Evolutionary conservation across 176 grass and related monocot genomes (phyloP).

Genomic region (Zoysia japonica): DNA sequence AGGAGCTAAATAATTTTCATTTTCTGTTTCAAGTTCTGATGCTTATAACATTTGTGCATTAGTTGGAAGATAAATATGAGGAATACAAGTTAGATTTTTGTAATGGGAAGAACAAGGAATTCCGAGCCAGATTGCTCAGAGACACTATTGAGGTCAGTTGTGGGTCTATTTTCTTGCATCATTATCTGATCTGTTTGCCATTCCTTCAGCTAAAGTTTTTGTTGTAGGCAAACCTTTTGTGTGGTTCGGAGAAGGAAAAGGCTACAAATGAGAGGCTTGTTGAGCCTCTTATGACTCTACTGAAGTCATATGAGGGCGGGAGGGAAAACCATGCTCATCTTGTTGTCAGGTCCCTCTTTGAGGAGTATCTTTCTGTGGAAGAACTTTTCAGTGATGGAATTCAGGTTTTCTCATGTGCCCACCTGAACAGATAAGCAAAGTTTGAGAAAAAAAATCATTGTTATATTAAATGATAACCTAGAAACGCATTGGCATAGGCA

Average conservation of each 20-base stretch:
- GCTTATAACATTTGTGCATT: slow-evolving; percentile 43
- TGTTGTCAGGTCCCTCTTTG: slow-evolving; percentile 83
- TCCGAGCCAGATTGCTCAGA: slow-evolving; percentile 71
- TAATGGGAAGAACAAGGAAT: slow-evolving; percentile 59
- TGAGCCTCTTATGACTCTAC: slow-evolving; percentile 72
- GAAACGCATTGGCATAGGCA: background rate
- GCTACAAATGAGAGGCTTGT: slow-evolving; percentile 87
- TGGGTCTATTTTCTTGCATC: slow-evolving; percentile 10
- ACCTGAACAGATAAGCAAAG: slow-evolving; percentile 3
- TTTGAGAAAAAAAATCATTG: background rate
- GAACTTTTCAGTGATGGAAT: slow-evolving; percentile 91
- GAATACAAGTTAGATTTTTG: slow-evolving; percentile 57
- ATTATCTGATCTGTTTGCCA: slow-evolving; percentile 10
- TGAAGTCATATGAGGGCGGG: slow-evolving; percentile 94
- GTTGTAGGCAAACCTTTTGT: slow-evolving; percentile 63
- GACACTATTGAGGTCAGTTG: slow-evolving; percentile 71
- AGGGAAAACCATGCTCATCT: slow-evolving; percentile 87
- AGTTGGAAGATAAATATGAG: slow-evolving; percentile 84
- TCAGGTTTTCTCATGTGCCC: slow-evolving; percentile 55
- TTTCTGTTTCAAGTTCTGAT: slow-evolving; percentile 28
- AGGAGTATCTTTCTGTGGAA: slow-evolving; percentile 86
- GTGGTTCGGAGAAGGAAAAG: slow-evolving; percentile 70
- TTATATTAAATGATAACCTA: background rate
- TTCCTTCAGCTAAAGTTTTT: slow-evolving; percentile 34
- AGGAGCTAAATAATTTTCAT: background rate